These are phyloP conservation scores for Wickerhamiella musiphila DNA, from an alignment of 805 yeast species.

Conservation along the genomic window DNA sequence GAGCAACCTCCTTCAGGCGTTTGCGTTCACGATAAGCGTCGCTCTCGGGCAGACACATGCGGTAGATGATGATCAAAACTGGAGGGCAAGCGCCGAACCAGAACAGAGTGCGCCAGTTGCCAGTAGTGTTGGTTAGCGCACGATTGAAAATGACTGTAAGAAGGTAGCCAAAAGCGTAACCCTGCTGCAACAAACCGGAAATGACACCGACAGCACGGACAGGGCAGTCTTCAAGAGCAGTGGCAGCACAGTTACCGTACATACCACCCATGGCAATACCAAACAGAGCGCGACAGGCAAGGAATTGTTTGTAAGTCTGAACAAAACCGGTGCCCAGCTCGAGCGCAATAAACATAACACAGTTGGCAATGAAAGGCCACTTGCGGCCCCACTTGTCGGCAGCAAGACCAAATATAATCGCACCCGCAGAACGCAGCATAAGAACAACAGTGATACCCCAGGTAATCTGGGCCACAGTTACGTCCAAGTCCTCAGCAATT, in stretches of 20 bases:
- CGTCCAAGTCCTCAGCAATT: conserved; percentile 33
- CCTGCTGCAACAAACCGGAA: conserved; percentile 63
- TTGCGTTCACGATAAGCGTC: conserved; percentile 27
- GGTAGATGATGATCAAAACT: conserved; percentile 38
- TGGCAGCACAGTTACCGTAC: conserved; percentile 47
- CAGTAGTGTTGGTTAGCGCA: conserved; percentile 34
- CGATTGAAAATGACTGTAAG: conserved; percentile 48
- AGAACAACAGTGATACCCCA: conserved; percentile 62
- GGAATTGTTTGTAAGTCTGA: conserved; percentile 37
- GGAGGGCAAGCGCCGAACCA: conserved; percentile 65
- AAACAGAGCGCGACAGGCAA: conserved; percentile 44
- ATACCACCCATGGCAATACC: conserved; percentile 62
- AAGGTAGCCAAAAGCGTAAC: conserved; percentile 57
- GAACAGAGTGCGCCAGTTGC: conserved; percentile 53
- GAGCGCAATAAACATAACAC: conserved; percentile 33
- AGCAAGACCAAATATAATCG: conserved; percentile 43
- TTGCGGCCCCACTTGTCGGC: conserved; percentile 52
- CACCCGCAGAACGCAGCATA: conserved; percentile 58
- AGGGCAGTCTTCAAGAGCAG: conserved; percentile 52
- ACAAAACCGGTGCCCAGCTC: conserved; percentile 55
- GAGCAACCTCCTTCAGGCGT: conserved; percentile 8
- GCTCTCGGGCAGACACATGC: conserved; percentile 44
- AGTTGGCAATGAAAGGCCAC: conserved; percentile 42
- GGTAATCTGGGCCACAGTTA: conserved; percentile 33
- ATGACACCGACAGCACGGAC: conserved; percentile 39